These are phyloP conservation scores for Chaetomiaceae sp. DNA, from an alignment of 2,329 filamentous ascomycete genomes.

Conservation along the genomic window DNA sequence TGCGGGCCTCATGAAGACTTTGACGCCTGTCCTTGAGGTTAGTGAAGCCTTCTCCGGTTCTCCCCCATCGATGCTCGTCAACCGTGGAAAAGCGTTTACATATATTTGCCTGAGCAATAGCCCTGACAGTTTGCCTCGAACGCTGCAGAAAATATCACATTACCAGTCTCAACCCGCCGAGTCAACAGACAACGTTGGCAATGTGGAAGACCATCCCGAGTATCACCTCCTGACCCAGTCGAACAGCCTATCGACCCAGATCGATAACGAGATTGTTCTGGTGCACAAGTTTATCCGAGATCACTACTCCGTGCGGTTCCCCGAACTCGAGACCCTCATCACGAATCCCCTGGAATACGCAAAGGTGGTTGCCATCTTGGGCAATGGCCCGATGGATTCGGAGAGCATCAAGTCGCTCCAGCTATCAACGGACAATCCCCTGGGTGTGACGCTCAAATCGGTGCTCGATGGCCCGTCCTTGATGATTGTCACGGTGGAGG, in stretches of 20 bases:
- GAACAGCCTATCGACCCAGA: constrained; percentile 83
- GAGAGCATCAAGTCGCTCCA: constrained; percentile 75
- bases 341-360: constrained; percentile 92
- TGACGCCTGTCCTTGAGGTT: constrained; percentile 78
- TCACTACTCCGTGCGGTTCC: constrained; percentile 89
- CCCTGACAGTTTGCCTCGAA: constrained; percentile 57
- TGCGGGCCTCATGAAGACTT: constrained; percentile 70
- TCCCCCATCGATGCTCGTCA: constrained; percentile 22
- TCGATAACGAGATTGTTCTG: constrained; percentile 85
- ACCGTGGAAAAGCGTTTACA: constrained; percentile 54
- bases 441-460: constrained; percentile 67
- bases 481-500: constrained; percentile 95
- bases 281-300: constrained; percentile 97
- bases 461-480: constrained; percentile 83
- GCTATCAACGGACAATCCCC: constrained; percentile 68
- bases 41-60: constrained; percentile 34
- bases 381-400: constrained; percentile 81
- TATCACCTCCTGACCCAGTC: constrained; percentile 84
- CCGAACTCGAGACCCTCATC: constrained; percentile 83
- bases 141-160: constrained; percentile 69
- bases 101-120: constrained; percentile 50
- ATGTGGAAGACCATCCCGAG: constrained; percentile 86
- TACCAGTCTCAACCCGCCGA: constrained; percentile 65
- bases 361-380: constrained; percentile 87
- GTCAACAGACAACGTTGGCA: constrained; percentile 60